phyloP scores from a whole-genome alignment of 164 flowering plant species.

The Dillenia suffruticosa region DNA sequence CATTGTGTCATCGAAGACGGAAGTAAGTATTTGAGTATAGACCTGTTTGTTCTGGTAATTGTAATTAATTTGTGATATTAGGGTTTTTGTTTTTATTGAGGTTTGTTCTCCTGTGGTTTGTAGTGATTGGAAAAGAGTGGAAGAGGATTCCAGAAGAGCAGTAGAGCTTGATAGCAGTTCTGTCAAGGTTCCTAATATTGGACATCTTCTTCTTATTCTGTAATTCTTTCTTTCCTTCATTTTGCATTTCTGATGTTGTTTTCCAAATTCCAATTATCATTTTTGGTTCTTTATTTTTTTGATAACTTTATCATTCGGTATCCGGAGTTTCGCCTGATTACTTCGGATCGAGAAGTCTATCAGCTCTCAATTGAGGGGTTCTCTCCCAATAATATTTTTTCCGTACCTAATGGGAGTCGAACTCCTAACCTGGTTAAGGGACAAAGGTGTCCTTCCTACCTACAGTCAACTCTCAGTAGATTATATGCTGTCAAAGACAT shows the following conservation, averaged over 20 bases:
- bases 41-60: background rate
- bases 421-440: too few relatives aligned
- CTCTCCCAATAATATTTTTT: too few relatives aligned
- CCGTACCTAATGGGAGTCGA: too few relatives aligned
- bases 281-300: too few relatives aligned
- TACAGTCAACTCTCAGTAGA: too few relatives aligned
- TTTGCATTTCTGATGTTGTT: background rate
- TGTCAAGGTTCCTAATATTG: conserved; percentile 49
- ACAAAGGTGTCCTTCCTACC: too few relatives aligned
- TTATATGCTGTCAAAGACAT: too few relatives aligned
- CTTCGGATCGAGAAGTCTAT: too few relatives aligned
- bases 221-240: background rate
- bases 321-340: too few relatives aligned
- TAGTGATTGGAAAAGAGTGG: conserved; percentile 73
- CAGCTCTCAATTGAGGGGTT: too few relatives aligned
- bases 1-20: conserved; percentile 73
- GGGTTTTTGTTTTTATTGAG: background rate
- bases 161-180: conserved; percentile 63
- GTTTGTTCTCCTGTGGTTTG: background rate
- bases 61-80: background rate
- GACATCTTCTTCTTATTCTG: background rate
- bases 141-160: conserved; percentile 78
- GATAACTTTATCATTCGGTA: too few relatives aligned
- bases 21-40: conserved; percentile 40
- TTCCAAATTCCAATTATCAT: too few relatives aligned